A percentile compares a stretch with the other conserved stretches of the same genome.
These are phyloP conservation scores for Pedinophyceae sp. DNA, from an alignment of 139 green algal species.

Conservation along the genomic window DNA sequence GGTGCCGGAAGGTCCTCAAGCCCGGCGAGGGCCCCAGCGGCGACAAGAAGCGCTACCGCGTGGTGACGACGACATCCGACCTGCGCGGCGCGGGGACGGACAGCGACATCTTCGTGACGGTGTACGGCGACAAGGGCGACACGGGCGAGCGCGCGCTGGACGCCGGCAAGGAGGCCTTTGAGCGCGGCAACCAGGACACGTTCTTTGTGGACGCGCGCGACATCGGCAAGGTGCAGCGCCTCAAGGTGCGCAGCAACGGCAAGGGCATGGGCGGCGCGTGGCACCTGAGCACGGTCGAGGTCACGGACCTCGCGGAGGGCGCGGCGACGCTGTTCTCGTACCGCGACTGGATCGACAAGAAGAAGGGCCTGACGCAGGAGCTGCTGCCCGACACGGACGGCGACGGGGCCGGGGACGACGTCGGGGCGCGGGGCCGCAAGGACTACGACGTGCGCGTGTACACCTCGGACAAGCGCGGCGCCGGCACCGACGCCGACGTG, in stretches of 20 bases:
- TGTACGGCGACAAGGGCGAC: constrained; percentile 32
- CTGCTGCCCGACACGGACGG: constrained; percentile 23
- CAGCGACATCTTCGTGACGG: constrained; percentile 17
- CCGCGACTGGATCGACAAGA: constrained; percentile 28
- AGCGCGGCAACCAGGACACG: constrained; percentile 18
- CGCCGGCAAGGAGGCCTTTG: constrained; percentile 27
- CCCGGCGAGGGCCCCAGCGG: constrained; percentile 5
- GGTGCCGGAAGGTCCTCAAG: constrained; percentile 17
- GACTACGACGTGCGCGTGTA: constrained; percentile 26
- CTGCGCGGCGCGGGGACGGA: constrained; percentile 21
- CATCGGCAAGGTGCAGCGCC: not conserved
- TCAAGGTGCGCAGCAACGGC: not conserved
- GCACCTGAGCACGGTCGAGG: not conserved
- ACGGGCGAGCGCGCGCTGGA: constrained; percentile 25
- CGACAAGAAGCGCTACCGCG: not conserved
- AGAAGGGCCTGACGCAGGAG: constrained; percentile 20
- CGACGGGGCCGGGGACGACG: constrained; percentile 14
- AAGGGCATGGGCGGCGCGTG: not conserved
- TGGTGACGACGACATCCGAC: constrained; percentile 25
- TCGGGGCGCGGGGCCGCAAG: not conserved
- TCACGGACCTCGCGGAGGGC: constrained; percentile 9
- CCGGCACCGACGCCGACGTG: constrained; percentile 27
- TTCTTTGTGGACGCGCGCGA: constrained; percentile 17
- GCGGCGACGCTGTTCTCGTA: constrained; percentile 13
- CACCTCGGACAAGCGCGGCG: constrained; percentile 17